phyloP scores from a whole-genome alignment of 495 filamentous ascomycete genomes.

The Polyplosphaeria fusca region DNA sequence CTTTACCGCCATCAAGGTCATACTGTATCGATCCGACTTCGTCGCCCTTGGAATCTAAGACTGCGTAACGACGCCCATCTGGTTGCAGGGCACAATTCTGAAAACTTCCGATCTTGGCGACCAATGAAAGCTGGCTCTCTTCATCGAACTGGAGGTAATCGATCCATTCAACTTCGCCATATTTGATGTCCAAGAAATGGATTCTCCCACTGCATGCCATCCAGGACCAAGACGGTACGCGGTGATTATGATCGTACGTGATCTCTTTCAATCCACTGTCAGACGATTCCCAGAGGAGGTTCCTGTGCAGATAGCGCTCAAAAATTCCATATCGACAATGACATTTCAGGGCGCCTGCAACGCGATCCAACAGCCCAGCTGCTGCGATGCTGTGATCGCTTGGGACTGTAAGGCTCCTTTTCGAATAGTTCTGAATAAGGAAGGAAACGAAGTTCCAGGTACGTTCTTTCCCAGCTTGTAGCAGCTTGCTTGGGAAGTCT shows the following conservation, averaged over 20 bases:
- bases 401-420: slow-evolving; percentile 6
- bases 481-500: slow-evolving; percentile 6
- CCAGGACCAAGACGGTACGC: slow-evolving; percentile 18
- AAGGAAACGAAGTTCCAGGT: slow-evolving; percentile 10
- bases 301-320: slow-evolving; percentile 10
- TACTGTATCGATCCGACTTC: slow-evolving; percentile 13
- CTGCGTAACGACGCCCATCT: background rate
- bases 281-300: slow-evolving; percentile 8
- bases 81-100: background rate
- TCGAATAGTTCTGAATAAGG: slow-evolving; percentile 10
- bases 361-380: slow-evolving; percentile 9
- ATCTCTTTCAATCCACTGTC: slow-evolving; percentile 4
- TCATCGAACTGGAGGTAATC: slow-evolving; percentile 17
- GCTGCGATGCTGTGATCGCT: slow-evolving; percentile 9
- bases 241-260: background rate
- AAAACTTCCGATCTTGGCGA: background rate
- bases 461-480: slow-evolving; percentile 1
- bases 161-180: slow-evolving; percentile 7
- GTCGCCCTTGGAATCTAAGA: slow-evolving; percentile 3
- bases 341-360: slow-evolving; percentile 7
- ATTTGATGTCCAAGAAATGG: slow-evolving; percentile 3
- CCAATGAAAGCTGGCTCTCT: background rate
- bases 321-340: slow-evolving; percentile 16
- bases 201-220: slow-evolving; percentile 19
- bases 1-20: slow-evolving; percentile 5